These are phyloP conservation scores for Ustilago esculenta DNA, from an alignment of 1,284 basidiomycete genomes.

Conservation along the genomic window DNA sequence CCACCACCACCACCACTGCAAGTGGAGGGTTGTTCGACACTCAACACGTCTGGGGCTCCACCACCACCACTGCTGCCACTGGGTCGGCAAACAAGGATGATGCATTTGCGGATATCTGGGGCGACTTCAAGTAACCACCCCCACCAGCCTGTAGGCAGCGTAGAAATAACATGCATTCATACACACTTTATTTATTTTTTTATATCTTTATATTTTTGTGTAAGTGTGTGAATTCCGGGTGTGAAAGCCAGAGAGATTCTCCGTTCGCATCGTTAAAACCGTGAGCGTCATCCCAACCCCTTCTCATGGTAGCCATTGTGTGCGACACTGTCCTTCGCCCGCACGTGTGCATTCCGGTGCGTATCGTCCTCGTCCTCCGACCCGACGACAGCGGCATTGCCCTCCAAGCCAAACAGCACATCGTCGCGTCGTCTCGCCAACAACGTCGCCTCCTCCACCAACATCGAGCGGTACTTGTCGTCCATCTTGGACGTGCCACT, in stretches of 20 bases:
- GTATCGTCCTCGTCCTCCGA: conserved; percentile 20
- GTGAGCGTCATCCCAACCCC: no score
- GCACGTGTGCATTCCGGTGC: no score
- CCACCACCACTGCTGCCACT: neutral
- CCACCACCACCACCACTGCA: neutral
- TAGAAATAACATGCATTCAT: no score
- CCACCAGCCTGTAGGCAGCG: no score
- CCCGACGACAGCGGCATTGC: conserved; percentile 10
- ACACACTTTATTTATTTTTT: no score
- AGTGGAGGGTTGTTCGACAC: conserved; percentile 48
- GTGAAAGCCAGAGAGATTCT: no score
- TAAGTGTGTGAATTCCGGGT: no score
- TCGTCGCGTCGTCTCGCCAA: conserved; percentile 65
- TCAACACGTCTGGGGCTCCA: conserved; percentile 55
- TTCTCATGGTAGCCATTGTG: no score
- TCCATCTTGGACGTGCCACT: conserved; percentile 33
- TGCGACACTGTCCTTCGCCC: no score
- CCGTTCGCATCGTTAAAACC: no score
- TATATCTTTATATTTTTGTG: no score
- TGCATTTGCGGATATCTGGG: conserved; percentile 66
- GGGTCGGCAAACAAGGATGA: conserved; percentile 44
- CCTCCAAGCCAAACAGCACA: conserved; percentile 38
- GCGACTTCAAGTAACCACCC: conserved; percentile 55
- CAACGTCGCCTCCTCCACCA: conserved; percentile 64
- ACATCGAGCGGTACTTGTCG: conserved; percentile 53